Conservation (phyloP, 805 yeast genomes). For the Ogataea haglerorum region DNA sequence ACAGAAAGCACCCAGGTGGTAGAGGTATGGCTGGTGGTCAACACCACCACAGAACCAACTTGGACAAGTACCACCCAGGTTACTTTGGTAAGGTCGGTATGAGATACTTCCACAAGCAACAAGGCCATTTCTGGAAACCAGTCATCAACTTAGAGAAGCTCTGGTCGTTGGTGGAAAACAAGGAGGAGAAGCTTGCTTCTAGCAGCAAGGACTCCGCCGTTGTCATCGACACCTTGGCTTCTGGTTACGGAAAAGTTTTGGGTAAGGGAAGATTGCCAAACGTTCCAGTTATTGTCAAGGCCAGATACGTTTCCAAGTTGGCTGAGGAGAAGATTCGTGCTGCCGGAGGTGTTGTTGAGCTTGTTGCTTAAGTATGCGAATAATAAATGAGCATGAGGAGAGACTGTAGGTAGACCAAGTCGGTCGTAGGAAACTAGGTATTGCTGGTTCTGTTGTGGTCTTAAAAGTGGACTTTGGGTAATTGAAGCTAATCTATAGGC, state of each 20-base stretch:
- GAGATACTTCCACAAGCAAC: constrained; percentile 98
- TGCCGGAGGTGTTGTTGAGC: constrained; percentile 99
- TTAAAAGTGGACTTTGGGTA: no score
- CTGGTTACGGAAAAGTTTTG: constrained; percentile 99
- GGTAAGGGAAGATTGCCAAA: constrained; percentile 98
- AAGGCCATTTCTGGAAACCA: constrained; percentile 96
- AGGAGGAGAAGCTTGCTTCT: constrained; percentile 86
- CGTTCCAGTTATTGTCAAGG: constrained; percentile 98
- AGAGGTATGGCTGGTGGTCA: constrained; percentile 99
- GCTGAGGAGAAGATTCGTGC: constrained; percentile 99
- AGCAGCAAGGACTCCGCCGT: constrained; percentile 91
- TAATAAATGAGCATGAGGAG: constrained; percentile 10
- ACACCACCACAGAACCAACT: constrained; percentile 99
- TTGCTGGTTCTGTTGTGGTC: no score
- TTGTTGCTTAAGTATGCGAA: constrained; percentile 73
- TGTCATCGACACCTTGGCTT: constrained; percentile 98
- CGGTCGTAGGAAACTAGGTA: no score
- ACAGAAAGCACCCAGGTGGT: constrained; percentile 99
- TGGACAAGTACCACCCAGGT: constrained; percentile 99
- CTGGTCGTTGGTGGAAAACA: constrained; percentile 95
- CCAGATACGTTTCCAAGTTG: constrained; percentile 97
- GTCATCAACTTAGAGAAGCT: constrained; percentile 96
- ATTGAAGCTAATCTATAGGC: no score
- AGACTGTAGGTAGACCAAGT: neutral
- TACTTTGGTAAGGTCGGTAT: constrained; percentile 99